phyloP scores from a whole-genome alignment of 352 stramenopile genomes.

The Globisporangium yorkense region DNA sequence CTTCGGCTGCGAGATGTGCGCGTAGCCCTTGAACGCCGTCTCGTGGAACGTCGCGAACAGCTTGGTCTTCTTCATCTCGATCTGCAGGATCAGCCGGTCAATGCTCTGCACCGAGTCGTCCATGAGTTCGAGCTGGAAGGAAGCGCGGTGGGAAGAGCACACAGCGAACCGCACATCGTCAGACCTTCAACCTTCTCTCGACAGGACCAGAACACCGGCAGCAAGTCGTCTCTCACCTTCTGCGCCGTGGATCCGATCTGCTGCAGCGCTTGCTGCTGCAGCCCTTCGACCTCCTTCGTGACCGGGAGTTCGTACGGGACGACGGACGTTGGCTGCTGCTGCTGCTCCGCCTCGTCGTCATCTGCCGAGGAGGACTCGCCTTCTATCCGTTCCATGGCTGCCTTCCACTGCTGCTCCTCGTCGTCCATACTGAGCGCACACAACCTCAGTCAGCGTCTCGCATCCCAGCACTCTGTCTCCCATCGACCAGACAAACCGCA shows the following conservation, averaged over 20 bases:
- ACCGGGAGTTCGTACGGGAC: constrained; percentile 36
- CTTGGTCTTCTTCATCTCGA: constrained; percentile 59
- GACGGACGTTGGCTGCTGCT: constrained; percentile 6
- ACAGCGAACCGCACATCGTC: not conserved
- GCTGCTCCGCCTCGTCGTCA: constrained; percentile 9
- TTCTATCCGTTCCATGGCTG: constrained; percentile 33
- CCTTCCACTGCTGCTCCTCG: constrained; percentile 51
- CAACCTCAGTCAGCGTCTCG: not conserved
- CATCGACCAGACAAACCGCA: too few relatives aligned
- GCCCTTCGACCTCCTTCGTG: constrained; percentile 32
- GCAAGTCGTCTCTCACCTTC: constrained; percentile 19
- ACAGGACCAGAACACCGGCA: not conserved
- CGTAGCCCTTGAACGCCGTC: constrained; percentile 75
- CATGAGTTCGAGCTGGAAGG: constrained; percentile 38
- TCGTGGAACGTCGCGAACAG: constrained; percentile 72
- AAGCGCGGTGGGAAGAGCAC: not conserved
- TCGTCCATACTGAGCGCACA: constrained; percentile 25
- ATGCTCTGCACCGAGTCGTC: constrained; percentile 61
- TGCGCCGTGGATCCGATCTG: constrained; percentile 35
- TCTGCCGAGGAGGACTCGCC: constrained; percentile 14
- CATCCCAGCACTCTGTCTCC: not conserved
- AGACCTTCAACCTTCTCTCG: not conserved
- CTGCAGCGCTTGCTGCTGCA: constrained; percentile 41
- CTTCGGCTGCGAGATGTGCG: constrained; percentile 52
- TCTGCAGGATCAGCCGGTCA: constrained; percentile 57